Conservation (phyloP, 2,329 filamentous ascomycete genomes). For the Trichoderma semiorbis region DNA sequence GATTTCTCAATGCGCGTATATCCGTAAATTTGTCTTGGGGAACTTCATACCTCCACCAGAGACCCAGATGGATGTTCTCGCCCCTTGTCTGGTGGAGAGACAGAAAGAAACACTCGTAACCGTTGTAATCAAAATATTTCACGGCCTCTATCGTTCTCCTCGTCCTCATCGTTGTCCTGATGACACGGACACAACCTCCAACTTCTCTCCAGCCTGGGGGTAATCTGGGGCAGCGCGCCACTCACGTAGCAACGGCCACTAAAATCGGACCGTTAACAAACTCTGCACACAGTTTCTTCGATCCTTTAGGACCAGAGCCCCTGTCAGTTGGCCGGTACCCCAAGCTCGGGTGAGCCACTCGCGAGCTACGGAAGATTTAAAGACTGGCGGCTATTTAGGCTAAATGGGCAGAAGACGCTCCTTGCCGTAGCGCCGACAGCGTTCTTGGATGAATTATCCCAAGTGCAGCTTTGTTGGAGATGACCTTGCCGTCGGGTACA, state of each 20-base stretch:
- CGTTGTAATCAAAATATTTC: background rate
- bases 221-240: background rate
- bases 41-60: background rate
- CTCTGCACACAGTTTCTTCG: background rate
- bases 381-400: constrained; percentile 12
- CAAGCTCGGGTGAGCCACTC: constrained; percentile 10
- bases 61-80: background rate
- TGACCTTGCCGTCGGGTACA: constrained; percentile 11
- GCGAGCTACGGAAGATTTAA: constrained; percentile 13
- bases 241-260: constrained; percentile 2
- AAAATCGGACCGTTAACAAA: constrained; percentile 14
- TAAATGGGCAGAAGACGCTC: constrained; percentile 9
- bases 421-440: constrained; percentile 7
- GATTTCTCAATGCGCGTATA: background rate
- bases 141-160: background rate
- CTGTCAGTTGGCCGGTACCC: constrained; percentile 4
- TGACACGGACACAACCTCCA: background rate
- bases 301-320: constrained; percentile 10
- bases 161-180: background rate
- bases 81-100: background rate
- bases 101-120: background rate
- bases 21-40: background rate
- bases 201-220: background rate
- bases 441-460: background rate
- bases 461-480: background rate